These are phyloP conservation scores for Sporothrix schenckii DNA, from an alignment of 2,329 filamentous ascomycete species.

Conservation along the genomic window DNA sequence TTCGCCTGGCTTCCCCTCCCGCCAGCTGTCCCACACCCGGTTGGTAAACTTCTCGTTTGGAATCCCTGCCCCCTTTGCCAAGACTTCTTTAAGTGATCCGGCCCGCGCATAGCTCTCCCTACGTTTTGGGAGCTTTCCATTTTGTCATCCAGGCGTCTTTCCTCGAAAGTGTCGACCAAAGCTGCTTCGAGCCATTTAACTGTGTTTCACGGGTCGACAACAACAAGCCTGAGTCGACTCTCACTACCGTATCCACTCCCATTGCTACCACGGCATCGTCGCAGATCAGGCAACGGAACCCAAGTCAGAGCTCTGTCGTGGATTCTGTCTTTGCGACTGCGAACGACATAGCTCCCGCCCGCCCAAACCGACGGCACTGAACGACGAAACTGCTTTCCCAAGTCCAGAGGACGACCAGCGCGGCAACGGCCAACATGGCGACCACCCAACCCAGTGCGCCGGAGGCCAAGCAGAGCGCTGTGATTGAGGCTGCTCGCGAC, in stretches of 20 bases:
- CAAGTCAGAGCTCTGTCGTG: conserved; percentile 9
- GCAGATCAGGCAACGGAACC: neutral
- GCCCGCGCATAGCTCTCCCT: conserved; percentile 10
- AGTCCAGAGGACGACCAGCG: conserved; percentile 5
- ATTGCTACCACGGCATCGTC: conserved; percentile 24
- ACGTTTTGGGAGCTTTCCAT: conserved; percentile 2
- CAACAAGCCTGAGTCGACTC: conserved; percentile 19
- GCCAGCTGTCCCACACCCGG: neutral
- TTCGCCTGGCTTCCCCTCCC: no score
- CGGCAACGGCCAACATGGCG: conserved; percentile 40
- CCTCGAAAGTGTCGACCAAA: neutral
- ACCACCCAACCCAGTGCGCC: conserved; percentile 38
- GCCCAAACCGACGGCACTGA: neutral
- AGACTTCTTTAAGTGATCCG: conserved; percentile 19
- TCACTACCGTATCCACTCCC: conserved; percentile 1
- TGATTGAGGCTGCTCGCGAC: conserved; percentile 74
- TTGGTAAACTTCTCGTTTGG: neutral
- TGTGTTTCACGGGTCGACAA: neutral
- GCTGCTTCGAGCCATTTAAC: neutral
- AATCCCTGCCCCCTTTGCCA: conserved; percentile 17
- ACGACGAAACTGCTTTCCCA: neutral
- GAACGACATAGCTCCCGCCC: conserved; percentile 22
- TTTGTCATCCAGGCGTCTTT: neutral
- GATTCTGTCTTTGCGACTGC: conserved; percentile 1
- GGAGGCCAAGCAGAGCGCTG: conserved; percentile 82